These are phyloP conservation scores for Termitomyces eurrhizus DNA, from an alignment of 768 basidiomycete species.

Conservation along the genomic window DNA sequence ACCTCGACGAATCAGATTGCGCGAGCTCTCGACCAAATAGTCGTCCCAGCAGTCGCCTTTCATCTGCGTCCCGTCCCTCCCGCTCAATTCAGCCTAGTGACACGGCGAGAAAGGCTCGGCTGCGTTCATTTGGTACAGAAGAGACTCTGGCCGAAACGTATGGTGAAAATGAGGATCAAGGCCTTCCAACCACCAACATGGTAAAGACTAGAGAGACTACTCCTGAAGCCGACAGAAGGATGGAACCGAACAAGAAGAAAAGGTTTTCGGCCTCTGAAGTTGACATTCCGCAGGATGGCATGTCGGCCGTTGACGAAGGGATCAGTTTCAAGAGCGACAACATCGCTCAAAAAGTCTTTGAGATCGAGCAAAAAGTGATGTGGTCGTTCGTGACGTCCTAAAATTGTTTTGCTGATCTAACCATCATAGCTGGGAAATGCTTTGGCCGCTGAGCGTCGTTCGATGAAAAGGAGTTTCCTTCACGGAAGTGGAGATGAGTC, in stretches of 20 bases:
- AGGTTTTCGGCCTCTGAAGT: conserved; percentile 72
- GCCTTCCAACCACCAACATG: conserved; percentile 27
- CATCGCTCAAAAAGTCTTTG: conserved; percentile 82
- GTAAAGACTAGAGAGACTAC: conserved; percentile 44
- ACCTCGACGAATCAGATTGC: conserved; percentile 75
- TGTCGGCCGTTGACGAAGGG: conserved; percentile 83
- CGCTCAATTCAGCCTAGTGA: conserved; percentile 63
- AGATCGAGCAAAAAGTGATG: conserved; percentile 87
- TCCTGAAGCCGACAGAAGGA: conserved; percentile 50
- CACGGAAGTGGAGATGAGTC: conserved; percentile 56
- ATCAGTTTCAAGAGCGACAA: conserved; percentile 83
- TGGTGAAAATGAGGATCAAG: conserved; percentile 40
- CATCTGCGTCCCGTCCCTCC: conserved; percentile 45
- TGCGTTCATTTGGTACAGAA: conserved; percentile 76
- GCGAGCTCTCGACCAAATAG: conserved; percentile 64
- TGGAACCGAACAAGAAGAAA: conserved; percentile 56
- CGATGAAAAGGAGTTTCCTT: conserved; percentile 33
- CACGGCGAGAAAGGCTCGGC: conserved; percentile 41
- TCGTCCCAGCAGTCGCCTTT: conserved; percentile 68
- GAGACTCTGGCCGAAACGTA: conserved; percentile 74
- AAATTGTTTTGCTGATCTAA: not conserved
- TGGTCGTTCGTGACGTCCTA: not conserved
- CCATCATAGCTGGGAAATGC: conserved; percentile 69
- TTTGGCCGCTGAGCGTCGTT: conserved; percentile 54
- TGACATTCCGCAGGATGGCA: conserved; percentile 68